These are phyloP conservation scores for Escallonia rubra DNA, from an alignment of 129 eudicot species.

Conservation along the genomic window DNA sequence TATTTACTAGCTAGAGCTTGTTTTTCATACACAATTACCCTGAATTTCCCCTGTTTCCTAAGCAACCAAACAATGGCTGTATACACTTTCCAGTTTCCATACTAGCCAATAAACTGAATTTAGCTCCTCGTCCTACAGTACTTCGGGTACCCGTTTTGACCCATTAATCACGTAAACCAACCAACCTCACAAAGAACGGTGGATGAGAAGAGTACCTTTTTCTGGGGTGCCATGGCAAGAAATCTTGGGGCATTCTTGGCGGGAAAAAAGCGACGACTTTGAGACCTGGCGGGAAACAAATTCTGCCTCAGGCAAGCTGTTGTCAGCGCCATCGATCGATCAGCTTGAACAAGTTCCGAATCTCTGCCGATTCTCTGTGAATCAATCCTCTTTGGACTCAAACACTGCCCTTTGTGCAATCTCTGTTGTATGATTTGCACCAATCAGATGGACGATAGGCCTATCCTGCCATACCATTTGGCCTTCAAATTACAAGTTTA, in stretches of 20 bases:
- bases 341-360: neutral
- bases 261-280: slow-evolving; percentile 25
- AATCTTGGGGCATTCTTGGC: slow-evolving; percentile 31
- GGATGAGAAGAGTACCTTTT: slow-evolving; percentile 43
- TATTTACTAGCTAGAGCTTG: no score
- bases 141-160: neutral
- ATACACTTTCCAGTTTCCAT: no score
- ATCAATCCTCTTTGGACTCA: slow-evolving; percentile 1
- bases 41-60: neutral
- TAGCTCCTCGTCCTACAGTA: neutral
- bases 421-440: slow-evolving; percentile 11
- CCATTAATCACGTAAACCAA: neutral
- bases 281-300: slow-evolving; percentile 13
- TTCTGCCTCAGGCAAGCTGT: slow-evolving; percentile 22
- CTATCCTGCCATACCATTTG: slow-evolving; percentile 22
- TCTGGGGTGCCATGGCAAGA: slow-evolving; percentile 71
- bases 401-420: neutral
- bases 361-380: neutral
- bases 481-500: no score
- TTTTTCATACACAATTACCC: neutral
- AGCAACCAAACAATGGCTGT: neutral
- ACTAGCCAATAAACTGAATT: neutral
- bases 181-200: neutral
- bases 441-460: slow-evolving; percentile 45
- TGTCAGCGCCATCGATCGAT: slow-evolving; percentile 44